Conservation (phyloP, 1,139 yeast species). For the Blastobotrys arbuscula region DNA sequence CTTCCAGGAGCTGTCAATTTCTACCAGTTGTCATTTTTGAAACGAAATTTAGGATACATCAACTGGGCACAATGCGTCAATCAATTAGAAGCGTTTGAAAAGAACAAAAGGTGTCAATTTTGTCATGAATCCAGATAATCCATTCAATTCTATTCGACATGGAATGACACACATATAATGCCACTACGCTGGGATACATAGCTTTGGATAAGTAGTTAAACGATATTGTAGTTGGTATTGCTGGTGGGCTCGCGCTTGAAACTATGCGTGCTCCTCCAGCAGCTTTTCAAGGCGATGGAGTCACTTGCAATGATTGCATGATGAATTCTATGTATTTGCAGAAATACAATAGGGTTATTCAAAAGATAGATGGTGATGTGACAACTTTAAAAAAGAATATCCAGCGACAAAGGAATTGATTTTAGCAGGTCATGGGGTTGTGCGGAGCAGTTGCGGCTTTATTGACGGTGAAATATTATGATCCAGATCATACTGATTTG, state of each 20-base stretch:
- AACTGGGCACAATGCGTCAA: constrained; percentile 4
- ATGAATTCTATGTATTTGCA: background rate
- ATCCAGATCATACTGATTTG: background rate
- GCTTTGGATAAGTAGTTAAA: constrained; percentile 4
- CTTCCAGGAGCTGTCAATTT: background rate
- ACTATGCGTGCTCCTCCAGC: background rate
- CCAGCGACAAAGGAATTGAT: constrained; percentile 1
- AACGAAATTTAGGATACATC: constrained; percentile 7
- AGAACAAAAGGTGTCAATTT: background rate
- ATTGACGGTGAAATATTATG: background rate
- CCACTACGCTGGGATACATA: background rate
- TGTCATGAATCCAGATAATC: background rate
- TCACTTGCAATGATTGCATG: background rate
- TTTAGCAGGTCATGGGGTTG: constrained; percentile 2
- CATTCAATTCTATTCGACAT: background rate
- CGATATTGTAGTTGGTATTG: constrained; percentile 1
- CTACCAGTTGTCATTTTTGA: background rate
- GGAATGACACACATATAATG: background rate
- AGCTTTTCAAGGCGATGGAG: background rate
- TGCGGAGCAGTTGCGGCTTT: constrained; percentile 3
- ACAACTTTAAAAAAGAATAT: background rate
- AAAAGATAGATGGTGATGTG: constrained; percentile 3
- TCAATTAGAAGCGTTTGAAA: background rate
- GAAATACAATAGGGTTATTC: background rate
- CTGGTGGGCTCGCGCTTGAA: background rate